Percentiles rank a stretch among this genome's conserved stretches.
phyloP scores from a whole-genome alignment of 1,284 basidiomycete genomes.

The Amylostereum areolatum region DNA sequence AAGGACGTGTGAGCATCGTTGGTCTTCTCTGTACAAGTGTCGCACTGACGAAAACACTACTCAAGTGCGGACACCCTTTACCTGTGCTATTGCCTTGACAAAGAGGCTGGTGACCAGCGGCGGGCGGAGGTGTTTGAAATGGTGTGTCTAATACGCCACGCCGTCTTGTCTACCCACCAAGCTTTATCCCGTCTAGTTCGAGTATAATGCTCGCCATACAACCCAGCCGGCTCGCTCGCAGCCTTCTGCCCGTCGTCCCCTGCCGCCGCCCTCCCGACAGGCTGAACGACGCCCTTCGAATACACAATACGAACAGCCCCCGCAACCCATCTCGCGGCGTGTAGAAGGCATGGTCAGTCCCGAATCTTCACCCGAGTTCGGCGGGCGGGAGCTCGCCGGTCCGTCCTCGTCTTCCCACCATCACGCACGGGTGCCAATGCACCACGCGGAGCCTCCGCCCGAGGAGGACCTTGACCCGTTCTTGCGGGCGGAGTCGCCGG shows the following conservation, averaged over 20 bases:
- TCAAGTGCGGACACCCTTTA: conserved; percentile 74
- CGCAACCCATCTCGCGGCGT: conserved; percentile 15
- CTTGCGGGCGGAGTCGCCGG: conserved; percentile 7
- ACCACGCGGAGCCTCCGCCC: conserved; percentile 5
- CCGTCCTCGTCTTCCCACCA: conserved; percentile 12
- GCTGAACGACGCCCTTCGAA: conserved; percentile 9
- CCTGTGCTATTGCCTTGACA: conserved; percentile 86
- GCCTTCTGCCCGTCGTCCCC: conserved; percentile 11
- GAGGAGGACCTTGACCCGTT: conserved; percentile 27
- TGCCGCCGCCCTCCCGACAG: conserved; percentile 6
- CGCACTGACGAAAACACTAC: neutral
- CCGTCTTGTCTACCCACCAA: conserved; percentile 1
- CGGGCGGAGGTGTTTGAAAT: conserved; percentile 66
- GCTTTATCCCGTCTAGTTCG: conserved; percentile 25
- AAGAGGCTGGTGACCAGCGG: conserved; percentile 59
- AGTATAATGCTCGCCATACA: conserved; percentile 31
- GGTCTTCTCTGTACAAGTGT: neutral
- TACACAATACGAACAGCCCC: conserved; percentile 4
- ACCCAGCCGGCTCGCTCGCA: conserved; percentile 29
- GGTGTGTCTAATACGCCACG: conserved; percentile 36
- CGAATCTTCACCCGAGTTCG: conserved; percentile 11
- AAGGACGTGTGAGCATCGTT: conserved; percentile 58
- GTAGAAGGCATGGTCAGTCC: conserved; percentile 14
- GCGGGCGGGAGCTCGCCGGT: conserved; percentile 9
- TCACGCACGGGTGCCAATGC: conserved; percentile 7